Evolutionary conservation across 495 filamentous ascomycete species (phyloP).

Genomic region (Penicillium samsonianum): DNA sequence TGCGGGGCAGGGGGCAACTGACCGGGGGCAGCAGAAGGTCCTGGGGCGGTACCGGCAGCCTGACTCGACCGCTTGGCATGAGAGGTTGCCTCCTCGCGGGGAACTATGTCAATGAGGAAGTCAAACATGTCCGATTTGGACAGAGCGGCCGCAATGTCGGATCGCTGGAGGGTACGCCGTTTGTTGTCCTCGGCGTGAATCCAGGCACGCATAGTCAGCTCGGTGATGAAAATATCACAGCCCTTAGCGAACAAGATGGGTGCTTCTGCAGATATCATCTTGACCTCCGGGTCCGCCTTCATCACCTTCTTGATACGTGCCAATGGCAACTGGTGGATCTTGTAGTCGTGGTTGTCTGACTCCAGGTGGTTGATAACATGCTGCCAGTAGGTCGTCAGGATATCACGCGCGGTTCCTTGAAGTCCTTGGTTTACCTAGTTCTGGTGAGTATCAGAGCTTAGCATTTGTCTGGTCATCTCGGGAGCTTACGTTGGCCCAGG

Average conservation of each 20-base stretch:
- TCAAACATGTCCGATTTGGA: constrained; percentile 99
- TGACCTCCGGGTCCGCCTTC: constrained; percentile 98
- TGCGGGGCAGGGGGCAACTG: constrained; percentile 65
- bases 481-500: constrained; percentile 84
- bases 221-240: constrained; percentile 99
- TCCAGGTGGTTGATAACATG: constrained; percentile 94
- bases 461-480: constrained; percentile 9
- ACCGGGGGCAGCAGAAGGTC: constrained; percentile 43
- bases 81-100: constrained; percentile 84
- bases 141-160: constrained; percentile 92
- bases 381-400: constrained; percentile 98
- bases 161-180: constrained; percentile 88
- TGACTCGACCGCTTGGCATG: constrained; percentile 77
- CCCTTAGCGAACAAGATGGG: constrained; percentile 98
- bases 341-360: constrained; percentile 94
- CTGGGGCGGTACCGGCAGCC: constrained; percentile 54
- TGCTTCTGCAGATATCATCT: constrained; percentile 99
- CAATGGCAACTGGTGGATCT: constrained; percentile 91
- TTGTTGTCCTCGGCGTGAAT: constrained; percentile 99
- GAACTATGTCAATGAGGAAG: constrained; percentile 98
- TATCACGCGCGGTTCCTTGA: constrained; percentile 89
- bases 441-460: constrained; percentile 20
- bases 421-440: constrained; percentile 90
- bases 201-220: constrained; percentile 99
- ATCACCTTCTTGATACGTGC: constrained; percentile 99